Percentiles rank a stretch among this genome's conserved stretches.
Evolutionary conservation across 148 eudicot genomes (phyloP).

Genomic region (Silene conica): DNA sequence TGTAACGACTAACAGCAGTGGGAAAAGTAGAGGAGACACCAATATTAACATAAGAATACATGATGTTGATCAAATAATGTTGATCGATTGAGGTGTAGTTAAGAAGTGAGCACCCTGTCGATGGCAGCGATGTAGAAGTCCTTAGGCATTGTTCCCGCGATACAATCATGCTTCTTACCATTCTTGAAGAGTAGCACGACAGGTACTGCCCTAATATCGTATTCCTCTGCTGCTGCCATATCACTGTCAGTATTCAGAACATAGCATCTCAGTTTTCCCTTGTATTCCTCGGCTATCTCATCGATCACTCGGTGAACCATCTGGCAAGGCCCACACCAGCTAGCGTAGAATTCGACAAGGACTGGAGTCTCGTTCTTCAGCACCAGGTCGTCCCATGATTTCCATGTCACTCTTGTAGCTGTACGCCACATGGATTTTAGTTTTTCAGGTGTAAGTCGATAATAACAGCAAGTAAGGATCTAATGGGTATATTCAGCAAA

Average conservation of each 20-base stretch:
- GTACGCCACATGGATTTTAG: conserved; percentile 21
- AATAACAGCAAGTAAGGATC: no score
- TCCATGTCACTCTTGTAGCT: conserved; percentile 59
- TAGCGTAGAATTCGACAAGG: conserved; percentile 87
- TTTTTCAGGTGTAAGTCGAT: not conserved
- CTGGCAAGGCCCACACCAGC: conserved; percentile 97
- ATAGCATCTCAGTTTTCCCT: conserved; percentile 60
- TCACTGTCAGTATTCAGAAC: conserved; percentile 64
- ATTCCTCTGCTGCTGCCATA: conserved; percentile 49
- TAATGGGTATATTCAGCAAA: no score
- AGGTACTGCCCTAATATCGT: conserved; percentile 81
- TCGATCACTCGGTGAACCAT: conserved; percentile 96
- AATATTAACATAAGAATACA: conserved; percentile 10
- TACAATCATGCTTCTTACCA: conserved; percentile 51
- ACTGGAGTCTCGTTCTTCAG: conserved; percentile 61
- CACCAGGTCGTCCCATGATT: conserved; percentile 77
- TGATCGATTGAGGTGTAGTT: not conserved
- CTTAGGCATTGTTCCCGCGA: conserved; percentile 94
- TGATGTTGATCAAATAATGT: conserved; percentile 8
- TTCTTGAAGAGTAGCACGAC: conserved; percentile 86
- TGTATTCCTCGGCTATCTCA: conserved; percentile 73
- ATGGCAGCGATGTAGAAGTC: conserved; percentile 81
- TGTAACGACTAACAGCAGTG: not conserved
- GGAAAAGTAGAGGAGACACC: not conserved
- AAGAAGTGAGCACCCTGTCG: conserved; percentile 55